phyloP scores from a whole-genome alignment of 441 rosid genomes.

The Erodium trifolium region DNA sequence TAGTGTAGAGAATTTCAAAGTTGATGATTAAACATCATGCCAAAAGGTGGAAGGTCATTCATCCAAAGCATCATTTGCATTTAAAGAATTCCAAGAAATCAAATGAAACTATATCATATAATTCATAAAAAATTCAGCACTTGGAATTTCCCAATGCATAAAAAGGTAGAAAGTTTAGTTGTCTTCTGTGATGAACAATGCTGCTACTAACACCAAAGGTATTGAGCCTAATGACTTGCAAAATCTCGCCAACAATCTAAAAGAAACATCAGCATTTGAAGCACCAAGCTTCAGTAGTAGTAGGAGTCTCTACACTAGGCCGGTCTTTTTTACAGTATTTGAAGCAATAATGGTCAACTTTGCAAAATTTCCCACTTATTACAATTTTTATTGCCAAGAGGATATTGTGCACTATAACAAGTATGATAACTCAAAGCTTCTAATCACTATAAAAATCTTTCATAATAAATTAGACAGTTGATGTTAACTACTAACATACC shows the following conservation, averaged over 20 bases:
- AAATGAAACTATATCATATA: neutral
- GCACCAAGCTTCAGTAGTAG: neutral
- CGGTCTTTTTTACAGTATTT: neutral
- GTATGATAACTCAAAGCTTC: neutral
- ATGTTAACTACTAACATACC: slow-evolving; percentile 12
- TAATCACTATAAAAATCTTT: neutral
- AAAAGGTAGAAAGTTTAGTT: neutral
- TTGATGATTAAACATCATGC: neutral
- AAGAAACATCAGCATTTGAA: neutral
- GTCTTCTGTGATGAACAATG: neutral
- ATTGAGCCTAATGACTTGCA: too few relatives aligned
- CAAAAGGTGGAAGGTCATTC: neutral
- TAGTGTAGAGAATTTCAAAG: neutral
- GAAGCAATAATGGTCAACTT: neutral
- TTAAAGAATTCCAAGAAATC: neutral
- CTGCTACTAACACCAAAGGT: too few relatives aligned
- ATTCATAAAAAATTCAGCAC: neutral
- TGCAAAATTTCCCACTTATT: neutral
- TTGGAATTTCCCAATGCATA: neutral
- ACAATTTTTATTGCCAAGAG: neutral
- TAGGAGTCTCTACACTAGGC: neutral
- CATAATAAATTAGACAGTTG: neutral
- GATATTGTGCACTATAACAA: neutral
- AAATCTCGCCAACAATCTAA: neutral
- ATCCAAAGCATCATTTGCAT: neutral